These are phyloP conservation scores for Lepraria neglecta DNA, from an alignment of 495 filamentous ascomycete genomes.

Conservation along the genomic window DNA sequence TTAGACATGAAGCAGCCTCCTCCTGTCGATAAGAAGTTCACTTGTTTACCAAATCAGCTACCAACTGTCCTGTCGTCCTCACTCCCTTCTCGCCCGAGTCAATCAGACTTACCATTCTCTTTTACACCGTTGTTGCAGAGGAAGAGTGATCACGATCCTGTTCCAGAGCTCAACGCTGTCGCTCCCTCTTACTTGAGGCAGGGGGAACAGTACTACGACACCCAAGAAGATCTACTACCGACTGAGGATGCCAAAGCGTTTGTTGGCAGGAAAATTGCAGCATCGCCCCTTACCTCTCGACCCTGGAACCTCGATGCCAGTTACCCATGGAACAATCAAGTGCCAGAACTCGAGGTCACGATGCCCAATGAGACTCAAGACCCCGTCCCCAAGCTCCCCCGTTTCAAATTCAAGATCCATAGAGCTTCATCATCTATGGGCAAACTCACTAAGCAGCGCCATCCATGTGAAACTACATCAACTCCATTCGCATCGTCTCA, in stretches of 20 bases:
- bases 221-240: not conserved
- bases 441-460: slow-evolving; percentile 17
- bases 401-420: slow-evolving; percentile 25
- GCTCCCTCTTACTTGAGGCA: not conserved
- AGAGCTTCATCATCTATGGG: slow-evolving; percentile 22
- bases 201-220: not conserved
- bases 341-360: slow-evolving; percentile 23
- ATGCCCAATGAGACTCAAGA: slow-evolving; percentile 20
- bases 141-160: slow-evolving; percentile 4
- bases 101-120: slow-evolving; percentile 17
- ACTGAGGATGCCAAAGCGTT: not conserved
- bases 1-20: slow-evolving; percentile 6
- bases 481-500: slow-evolving; percentile 6
- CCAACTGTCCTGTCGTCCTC: slow-evolving; percentile 11
- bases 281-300: slow-evolving; percentile 21
- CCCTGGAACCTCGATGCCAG: slow-evolving; percentile 30
- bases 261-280: slow-evolving; percentile 11
- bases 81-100: slow-evolving; percentile 9
- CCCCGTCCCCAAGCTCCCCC: slow-evolving; percentile 13
- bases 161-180: slow-evolving; percentile 7
- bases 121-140: slow-evolving; percentile 21
- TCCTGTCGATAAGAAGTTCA: slow-evolving; percentile 14
- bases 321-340: slow-evolving; percentile 28
- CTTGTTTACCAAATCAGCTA: slow-evolving; percentile 10
- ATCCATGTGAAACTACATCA: slow-evolving; percentile 10